Evolutionary conservation across 257 asterid genomes (phyloP).

Genomic region (Solanum okadae): DNA sequence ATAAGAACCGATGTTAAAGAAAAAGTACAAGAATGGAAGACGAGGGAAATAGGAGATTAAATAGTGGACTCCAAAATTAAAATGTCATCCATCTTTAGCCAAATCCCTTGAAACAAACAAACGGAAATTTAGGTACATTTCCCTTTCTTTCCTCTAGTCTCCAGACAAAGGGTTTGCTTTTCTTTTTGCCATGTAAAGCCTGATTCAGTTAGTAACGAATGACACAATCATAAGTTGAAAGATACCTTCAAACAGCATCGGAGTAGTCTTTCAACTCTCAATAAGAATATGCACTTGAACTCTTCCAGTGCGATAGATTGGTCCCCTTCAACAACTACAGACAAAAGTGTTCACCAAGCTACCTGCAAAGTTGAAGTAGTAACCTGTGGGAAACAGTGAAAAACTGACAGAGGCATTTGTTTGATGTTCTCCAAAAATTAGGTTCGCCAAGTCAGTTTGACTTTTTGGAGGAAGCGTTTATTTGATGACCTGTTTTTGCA

Average conservation of each 20-base stretch:
- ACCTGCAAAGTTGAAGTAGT: not conserved
- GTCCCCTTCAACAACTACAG: not conserved
- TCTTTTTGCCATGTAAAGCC: not conserved
- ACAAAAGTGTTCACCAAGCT: not conserved
- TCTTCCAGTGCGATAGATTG: not conserved
- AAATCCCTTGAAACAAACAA: not conserved
- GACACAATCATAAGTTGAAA: not conserved
- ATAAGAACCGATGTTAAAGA: not conserved
- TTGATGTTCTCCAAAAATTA: not conserved
- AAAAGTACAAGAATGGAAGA: not conserved
- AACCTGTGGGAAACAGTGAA: not conserved
- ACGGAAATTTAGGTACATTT: not conserved
- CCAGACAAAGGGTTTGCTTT: not conserved
- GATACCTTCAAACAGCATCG: not conserved
- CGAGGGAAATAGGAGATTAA: not conserved
- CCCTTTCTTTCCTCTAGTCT: not conserved
- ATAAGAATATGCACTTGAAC: not conserved
- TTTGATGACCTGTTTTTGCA: not conserved
- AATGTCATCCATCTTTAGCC: not conserved
- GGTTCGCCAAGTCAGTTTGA: not conserved
- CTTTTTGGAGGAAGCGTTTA: not conserved
- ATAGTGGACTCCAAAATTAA: not conserved
- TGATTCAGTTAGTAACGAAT: not conserved
- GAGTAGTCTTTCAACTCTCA: not conserved
- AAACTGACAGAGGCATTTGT: not conserved